Evolutionary conservation across 371 early-diverging fungal species (phyloP), one percentile per base, ranked within the genome.

Genomic region (Batkoa obscura): DNA sequence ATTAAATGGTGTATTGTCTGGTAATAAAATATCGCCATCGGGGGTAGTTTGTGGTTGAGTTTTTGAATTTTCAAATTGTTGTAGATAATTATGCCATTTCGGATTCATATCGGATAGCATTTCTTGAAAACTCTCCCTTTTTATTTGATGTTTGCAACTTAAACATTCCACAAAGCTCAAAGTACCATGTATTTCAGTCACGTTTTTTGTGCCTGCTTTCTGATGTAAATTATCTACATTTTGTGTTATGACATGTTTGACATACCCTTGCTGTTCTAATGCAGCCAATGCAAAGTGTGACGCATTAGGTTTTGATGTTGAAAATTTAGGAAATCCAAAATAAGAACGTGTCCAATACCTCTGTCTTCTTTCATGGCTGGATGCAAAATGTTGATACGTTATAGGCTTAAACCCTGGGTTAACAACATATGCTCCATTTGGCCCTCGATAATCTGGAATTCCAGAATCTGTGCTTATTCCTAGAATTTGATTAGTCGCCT

Each of bases 271-370:
- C 1, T 62, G 47, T 58, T 79, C 71, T 3, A 90, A 62, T 12
- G 61, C 55, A 8, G 78, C 66, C 1, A 91, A 51, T 9, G 76
- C 68, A 32, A 62, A 53, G 60, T 94, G 94, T 2, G 82, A 69
- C 0, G 64, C 56, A 59, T 92, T 92, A 3, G 90, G 90, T 30
- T 67, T 57, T 1, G 90, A 81, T 8, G 61, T 58, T 32, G 66
- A 55, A 60, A 92, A 79, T 3, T 68, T 74, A 1, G 76, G 74
- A 71, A 79, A 91, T 0, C 94, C 94, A 15, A 92, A 67, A 61
- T 76, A 89, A n/a, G 83, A 83, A 2, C 93, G 79, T 1, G 86
- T 84, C 93, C 94, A 94, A 68, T 94, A 94, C 3, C 93, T 70
- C 58, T 83, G 84, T 1, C 90, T 72, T 43, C 72, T 75, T 0